Evolutionary conservation across 148 eudicot species (phyloP), one percentile per base, ranked within the genome.

Genomic region (Polygonum aviculare): DNA sequence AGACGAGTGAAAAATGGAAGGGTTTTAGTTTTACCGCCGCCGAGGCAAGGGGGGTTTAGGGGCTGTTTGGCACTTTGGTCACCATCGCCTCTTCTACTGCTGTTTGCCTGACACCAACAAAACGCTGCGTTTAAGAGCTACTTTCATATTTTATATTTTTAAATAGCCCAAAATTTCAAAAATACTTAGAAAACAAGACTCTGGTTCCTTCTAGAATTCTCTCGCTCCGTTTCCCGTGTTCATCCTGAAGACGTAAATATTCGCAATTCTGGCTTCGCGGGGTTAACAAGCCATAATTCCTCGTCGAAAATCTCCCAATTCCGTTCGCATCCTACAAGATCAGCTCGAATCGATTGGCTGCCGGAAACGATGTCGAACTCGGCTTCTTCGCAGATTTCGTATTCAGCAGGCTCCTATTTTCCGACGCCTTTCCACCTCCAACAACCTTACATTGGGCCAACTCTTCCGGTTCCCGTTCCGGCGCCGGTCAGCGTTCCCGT

Each of bases 341-440:
- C 40, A 65, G 12, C 40, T 5, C 44, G 6, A 15, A 14, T 12
- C 44, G 5, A 65, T 73, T 31, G 22, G 26, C 12, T 69, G 22
- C 81, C 85, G 12, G 65, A 86, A 18, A 77, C 85, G 4, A 65
- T 84, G 36, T 83, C 90, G 44, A 11, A 83, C 4, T 80, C 89
- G 26, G 26, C 51, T 5, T 85, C 90, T 3, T 79, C 90, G 10
- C 94, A 91, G 48, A 88, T 84, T 79, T 83, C 91, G 0, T 87
- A 91, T 76, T 72, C 88, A 3, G 84, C 76, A 44, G 83, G 78
- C 18, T 57, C 93, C 7, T 87, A 90, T 81, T 94, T 94, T 60
- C 97, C 97, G 60, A 88, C 90, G 78, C 96, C 98, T 22, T 90
- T 94, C 77, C 97, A 94, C 80, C 88, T 94, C 12, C 97, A 94